phyloP scores from a whole-genome alignment of 1,139 yeast genomes.

The Debaryomyces psychrophilus region DNA sequence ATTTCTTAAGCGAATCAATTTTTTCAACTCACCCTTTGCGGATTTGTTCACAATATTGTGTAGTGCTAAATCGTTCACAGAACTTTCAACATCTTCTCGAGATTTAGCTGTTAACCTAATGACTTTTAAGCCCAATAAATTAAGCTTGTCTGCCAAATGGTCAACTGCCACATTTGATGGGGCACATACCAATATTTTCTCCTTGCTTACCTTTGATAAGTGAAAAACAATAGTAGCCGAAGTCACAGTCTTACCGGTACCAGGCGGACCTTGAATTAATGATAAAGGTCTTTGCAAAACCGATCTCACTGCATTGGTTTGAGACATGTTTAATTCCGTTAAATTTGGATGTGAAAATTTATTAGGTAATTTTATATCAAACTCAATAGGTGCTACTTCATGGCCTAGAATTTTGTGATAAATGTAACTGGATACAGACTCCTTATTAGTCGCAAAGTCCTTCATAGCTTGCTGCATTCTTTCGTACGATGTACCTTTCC shows the following conservation, averaged over 20 bases:
- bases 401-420: slow-evolving; percentile 85
- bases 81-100: slow-evolving; percentile 77
- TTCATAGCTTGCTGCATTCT: slow-evolving; percentile 83
- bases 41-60: slow-evolving; percentile 49
- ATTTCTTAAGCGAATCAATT: slow-evolving; percentile 58
- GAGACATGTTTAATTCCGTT: slow-evolving; percentile 75
- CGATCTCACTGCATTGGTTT: slow-evolving; percentile 71
- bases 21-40: slow-evolving; percentile 61
- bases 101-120: slow-evolving; percentile 76
- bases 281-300: slow-evolving; percentile 79
- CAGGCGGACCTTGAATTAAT: slow-evolving; percentile 97
- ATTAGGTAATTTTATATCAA: slow-evolving; percentile 62
- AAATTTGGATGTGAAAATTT: slow-evolving; percentile 67
- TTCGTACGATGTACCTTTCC: slow-evolving; percentile 84
- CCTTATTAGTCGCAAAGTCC: slow-evolving; percentile 69
- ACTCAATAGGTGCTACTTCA: slow-evolving; percentile 66
- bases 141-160: slow-evolving; percentile 77
- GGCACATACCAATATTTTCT: slow-evolving; percentile 81
- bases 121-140: slow-evolving; percentile 69
- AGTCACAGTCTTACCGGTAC: slow-evolving; percentile 95
- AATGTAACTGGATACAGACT: slow-evolving; percentile 74
- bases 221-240: slow-evolving; percentile 89
- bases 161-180: slow-evolving; percentile 96
- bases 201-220: slow-evolving; percentile 57
- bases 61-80: slow-evolving; percentile 56